Conservation (phyloP, 1,284 basidiomycete species). For the Leccinum subatratum region DNA sequence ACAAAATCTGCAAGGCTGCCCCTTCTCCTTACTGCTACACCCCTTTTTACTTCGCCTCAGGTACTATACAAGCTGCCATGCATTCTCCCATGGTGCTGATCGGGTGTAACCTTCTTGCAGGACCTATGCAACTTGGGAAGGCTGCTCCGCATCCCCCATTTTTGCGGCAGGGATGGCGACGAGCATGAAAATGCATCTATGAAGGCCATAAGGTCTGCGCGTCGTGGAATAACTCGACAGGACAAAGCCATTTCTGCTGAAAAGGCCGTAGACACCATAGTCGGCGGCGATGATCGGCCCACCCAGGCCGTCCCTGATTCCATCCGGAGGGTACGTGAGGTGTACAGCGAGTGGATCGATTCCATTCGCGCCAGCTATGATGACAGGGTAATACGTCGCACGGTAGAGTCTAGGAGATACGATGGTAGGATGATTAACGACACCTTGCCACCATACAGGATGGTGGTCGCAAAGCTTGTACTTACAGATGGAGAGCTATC, state of each 20-base stretch:
- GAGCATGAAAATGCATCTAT: background rate
- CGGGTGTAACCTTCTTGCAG: background rate
- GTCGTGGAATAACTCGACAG: slow-evolving; percentile 5
- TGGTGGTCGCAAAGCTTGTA: slow-evolving; percentile 5
- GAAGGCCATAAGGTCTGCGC: slow-evolving; percentile 8
- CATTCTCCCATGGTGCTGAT: background rate
- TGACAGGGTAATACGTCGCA: slow-evolving; percentile 7
- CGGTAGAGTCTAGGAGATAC: slow-evolving; percentile 11
- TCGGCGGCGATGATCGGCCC: background rate
- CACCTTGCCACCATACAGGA: slow-evolving; percentile 10
- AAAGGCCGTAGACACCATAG: slow-evolving; percentile 5
- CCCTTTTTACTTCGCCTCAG: slow-evolving; percentile 6
- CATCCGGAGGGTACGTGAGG: slow-evolving; percentile 3
- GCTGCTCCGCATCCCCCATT: slow-evolving; percentile 8
- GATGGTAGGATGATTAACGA: slow-evolving; percentile 11
- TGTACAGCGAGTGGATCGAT: slow-evolving; percentile 9
- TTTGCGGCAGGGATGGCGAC: slow-evolving; percentile 3
- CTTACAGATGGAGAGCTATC: slow-evolving; percentile 5
- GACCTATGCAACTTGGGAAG: slow-evolving; percentile 13
- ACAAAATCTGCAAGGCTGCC: slow-evolving; percentile 2
- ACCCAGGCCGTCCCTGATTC: background rate
- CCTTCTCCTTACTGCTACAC: slow-evolving; percentile 5
- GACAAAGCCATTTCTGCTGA: slow-evolving; percentile 13
- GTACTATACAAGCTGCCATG: too few relatives aligned
- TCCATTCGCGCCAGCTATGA: slow-evolving; percentile 5